Base-by-base conservation (phyloP, 805 yeast genomes). In the Candida parachauliodes region DNA sequence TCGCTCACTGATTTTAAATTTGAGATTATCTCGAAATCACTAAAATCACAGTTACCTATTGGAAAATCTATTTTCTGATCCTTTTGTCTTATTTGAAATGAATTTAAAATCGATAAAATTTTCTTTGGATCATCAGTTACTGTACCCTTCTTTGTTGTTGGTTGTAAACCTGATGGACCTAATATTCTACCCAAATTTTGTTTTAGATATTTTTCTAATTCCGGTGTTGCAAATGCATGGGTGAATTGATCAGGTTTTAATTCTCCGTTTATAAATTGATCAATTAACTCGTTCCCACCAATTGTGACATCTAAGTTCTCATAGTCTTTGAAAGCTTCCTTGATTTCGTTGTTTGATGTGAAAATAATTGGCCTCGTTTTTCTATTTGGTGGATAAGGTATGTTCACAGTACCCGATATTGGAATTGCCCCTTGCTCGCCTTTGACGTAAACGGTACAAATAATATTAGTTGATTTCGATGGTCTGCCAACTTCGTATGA, bases 401-500 rank as follows among this genome's bases (percentile, higher is more conserved):
- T 77, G 34, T 72, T 62, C 16, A 88, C 75, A 4, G 79, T 70
- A 10, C 97, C 97, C 21, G 68, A 65, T 37, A 89, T 60, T 18
- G 87, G 84, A 24, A 81, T 78, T 16, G 84, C 80, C 48, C 96
- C 96, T 54, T 77, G 79, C 42, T 83, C 91, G 15, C 82, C 77
- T 21, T 88, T 69, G 12, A 76, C 66, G 12, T 86, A 72, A 37
- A 82, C 76, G 38, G 85, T 60, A 12, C 84, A 68, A 20, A 60
- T 46, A 28, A 91, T 68, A 17, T 89, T 81, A 16, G 91, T 79
- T 49, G 80, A 79, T n/a, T 73, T 63, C 4, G 72, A 65, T 2
- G 91, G 78, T 53, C 84, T 78, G 4, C 98, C 98, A 4, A 88
- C 94, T 59, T 88, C 96, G 4, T 88, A 78, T 0, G 98, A 96